These are phyloP conservation scores for Miscanthus sacchariflorus DNA, from an alignment of 202 grass and related monocot species.

Conservation along the genomic window DNA sequence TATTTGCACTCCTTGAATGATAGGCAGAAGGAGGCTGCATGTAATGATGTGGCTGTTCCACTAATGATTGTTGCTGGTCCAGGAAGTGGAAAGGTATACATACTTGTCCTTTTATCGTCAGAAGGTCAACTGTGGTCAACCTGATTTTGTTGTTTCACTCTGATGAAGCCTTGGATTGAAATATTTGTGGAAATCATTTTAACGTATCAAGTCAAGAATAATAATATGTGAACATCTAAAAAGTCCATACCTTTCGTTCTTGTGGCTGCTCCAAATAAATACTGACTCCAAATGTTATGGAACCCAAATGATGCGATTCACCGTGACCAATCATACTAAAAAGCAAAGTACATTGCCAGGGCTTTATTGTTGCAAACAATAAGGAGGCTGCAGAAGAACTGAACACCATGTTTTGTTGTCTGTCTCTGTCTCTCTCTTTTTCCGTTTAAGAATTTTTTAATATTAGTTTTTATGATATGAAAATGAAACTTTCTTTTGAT, in stretches of 20 bases:
- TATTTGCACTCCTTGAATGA: constrained; percentile 85
- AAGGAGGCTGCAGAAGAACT: constrained; percentile 29
- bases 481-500: constrained; percentile 26
- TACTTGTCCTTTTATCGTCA: constrained; percentile 10
- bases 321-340: constrained; percentile 22
- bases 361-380: constrained; percentile 25
- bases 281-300: constrained; percentile 28
- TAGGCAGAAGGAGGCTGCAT: constrained; percentile 84
- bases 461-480: constrained; percentile 29
- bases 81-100: constrained; percentile 89
- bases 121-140: background rate
- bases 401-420: constrained; percentile 13
- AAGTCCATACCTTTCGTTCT: constrained; percentile 23
- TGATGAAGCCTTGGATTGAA: constrained; percentile 12
- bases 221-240: constrained; percentile 17
- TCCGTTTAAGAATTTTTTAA: constrained; percentile 9
- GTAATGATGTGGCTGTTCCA: constrained; percentile 74
- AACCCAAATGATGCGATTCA: constrained; percentile 33
- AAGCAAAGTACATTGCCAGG: constrained; percentile 27
- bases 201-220: constrained; percentile 22
- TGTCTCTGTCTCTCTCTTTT: background rate
- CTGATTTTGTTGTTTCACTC: constrained; percentile 18
- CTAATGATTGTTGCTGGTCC: constrained; percentile 90
- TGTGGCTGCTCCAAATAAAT: constrained; percentile 18
- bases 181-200: constrained; percentile 15